Base-by-base conservation (phyloP, 1,139 yeast species). In the Nakaseomyces bracarensis region DNA sequence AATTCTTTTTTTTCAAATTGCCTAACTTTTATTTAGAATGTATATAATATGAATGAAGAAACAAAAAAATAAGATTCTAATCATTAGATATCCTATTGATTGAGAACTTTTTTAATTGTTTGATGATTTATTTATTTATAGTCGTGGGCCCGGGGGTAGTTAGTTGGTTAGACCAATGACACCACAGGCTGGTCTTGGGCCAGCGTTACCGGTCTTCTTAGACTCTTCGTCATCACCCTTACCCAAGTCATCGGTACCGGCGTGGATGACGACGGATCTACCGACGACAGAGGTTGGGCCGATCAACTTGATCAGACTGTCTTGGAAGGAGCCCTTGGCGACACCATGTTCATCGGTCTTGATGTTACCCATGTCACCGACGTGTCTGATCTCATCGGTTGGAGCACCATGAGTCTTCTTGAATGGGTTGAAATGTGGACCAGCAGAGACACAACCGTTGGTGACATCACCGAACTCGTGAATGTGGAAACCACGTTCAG, bases 101-200 rank as follows among this genome's bases (percentile, higher is more conserved):
- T n/a, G n/a, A n/a, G n/a, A n/a, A n/a, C n/a, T n/a, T n/a, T 33
- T 33, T 33, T 20, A 18, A 6, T 31, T 20, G 9, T 3, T 30
- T 30, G n/a, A 9, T 16, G 9, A 21, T 29, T 23, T 23, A 11
- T 19, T 4, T 20, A 10, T 39, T 14, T 30, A 28, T n/a, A 36
- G 4, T 21, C 26, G 20, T 16, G 36, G 26, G 18, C 26, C 36
- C 26, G 25, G 36, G 25, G 36, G 36, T 33, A 33, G 35, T 57
- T 60, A 70, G 54, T 70, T 65, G 47, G 84, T 59, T 51, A 83
- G 62, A 60, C 98, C 97, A 72, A 91, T 89, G 64, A 91, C 97
- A 74, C 98, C 97, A 73, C 98, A 91, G 52, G 98, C 98, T 54
- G 95, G 89, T 79, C 98, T 86, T 57, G 83, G 91, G 66, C 98